These are phyloP conservation scores for Paraphoma chrysanthemicola DNA, from an alignment of 2,329 filamentous ascomycete genomes.

Conservation along the genomic window DNA sequence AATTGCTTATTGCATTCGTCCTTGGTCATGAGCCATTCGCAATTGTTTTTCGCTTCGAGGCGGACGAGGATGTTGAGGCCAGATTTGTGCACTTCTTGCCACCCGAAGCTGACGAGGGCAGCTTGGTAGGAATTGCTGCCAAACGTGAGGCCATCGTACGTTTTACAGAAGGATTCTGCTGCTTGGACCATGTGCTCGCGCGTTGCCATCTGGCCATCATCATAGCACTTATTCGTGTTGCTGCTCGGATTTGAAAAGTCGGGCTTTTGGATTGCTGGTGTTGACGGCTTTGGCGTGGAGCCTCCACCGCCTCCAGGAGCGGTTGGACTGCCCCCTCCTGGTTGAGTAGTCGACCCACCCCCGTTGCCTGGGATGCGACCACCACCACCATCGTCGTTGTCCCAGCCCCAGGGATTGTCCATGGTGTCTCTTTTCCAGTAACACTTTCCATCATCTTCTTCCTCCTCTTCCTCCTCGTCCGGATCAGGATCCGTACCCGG, in stretches of 20 bases:
- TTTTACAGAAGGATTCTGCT: not conserved
- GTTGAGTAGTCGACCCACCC: not conserved
- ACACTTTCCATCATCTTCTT: not conserved
- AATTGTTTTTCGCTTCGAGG: not conserved
- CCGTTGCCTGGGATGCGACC: not conserved
- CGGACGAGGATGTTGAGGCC: not conserved
- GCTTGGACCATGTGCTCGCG: not conserved
- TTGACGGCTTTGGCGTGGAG: not conserved
- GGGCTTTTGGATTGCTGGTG: not conserved
- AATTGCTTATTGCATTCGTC: not conserved
- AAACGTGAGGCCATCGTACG: no score
- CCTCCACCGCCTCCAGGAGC: not conserved
- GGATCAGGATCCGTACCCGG: not conserved
- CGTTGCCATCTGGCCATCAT: not conserved
- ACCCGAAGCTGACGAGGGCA: not conserved
- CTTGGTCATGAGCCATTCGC: not conserved
- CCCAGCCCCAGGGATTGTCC: no score
- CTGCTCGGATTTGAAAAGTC: not conserved
- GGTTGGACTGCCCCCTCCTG: not conserved
- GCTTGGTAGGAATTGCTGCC: not conserved
- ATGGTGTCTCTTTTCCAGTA: no score
- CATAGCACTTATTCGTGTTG: not conserved
- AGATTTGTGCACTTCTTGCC: not conserved
- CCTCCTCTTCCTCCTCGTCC: not conserved
- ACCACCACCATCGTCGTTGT: no score